phyloP scores from a whole-genome alignment of 2,329 filamentous ascomycete genomes.

The Pseudogymnoascus sp. region DNA sequence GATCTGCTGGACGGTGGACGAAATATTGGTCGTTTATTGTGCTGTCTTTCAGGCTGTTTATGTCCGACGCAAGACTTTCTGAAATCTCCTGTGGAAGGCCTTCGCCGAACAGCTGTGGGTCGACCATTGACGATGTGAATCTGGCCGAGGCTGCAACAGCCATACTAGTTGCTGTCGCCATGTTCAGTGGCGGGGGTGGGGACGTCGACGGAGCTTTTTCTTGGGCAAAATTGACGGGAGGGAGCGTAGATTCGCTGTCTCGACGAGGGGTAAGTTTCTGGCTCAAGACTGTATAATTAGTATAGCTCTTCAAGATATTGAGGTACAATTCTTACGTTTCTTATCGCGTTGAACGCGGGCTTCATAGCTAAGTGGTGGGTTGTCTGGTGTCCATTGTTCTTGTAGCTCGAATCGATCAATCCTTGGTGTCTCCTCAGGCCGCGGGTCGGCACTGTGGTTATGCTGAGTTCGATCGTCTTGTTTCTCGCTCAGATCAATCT shows the following conservation, averaged over 20 bases:
- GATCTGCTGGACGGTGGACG: conserved; percentile 13
- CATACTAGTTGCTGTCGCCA: conserved; percentile 21
- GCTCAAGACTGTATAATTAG: conserved; percentile 20
- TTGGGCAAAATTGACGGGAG: conserved; percentile 14
- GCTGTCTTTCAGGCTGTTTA: conserved; percentile 18
- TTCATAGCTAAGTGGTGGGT: conserved; percentile 44
- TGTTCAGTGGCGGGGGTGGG: conserved; percentile 19
- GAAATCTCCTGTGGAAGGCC: conserved; percentile 13
- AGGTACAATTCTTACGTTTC: conserved; percentile 30
- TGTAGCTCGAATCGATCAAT: conserved; percentile 41
- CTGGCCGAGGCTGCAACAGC: conserved; percentile 20
- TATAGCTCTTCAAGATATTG: not conserved
- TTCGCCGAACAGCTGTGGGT: conserved; percentile 25
- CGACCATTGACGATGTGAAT: conserved; percentile 27
- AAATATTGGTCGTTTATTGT: conserved; percentile 12
- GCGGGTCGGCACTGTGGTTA: conserved; percentile 32
- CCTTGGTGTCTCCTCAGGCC: conserved; percentile 18
- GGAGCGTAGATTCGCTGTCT: conserved; percentile 16
- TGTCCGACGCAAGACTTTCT: conserved; percentile 17
- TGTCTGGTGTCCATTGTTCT: conserved; percentile 50
- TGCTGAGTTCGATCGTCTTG: conserved; percentile 43
- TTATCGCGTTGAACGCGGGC: conserved; percentile 28
- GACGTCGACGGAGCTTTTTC: conserved; percentile 21
- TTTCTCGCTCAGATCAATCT: conserved; percentile 59
- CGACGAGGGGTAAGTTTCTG: conserved; percentile 15